phyloP scores from a whole-genome alignment of 2,329 filamentous ascomycete genomes.

The Immersiporthe knoxdaviesiana region DNA sequence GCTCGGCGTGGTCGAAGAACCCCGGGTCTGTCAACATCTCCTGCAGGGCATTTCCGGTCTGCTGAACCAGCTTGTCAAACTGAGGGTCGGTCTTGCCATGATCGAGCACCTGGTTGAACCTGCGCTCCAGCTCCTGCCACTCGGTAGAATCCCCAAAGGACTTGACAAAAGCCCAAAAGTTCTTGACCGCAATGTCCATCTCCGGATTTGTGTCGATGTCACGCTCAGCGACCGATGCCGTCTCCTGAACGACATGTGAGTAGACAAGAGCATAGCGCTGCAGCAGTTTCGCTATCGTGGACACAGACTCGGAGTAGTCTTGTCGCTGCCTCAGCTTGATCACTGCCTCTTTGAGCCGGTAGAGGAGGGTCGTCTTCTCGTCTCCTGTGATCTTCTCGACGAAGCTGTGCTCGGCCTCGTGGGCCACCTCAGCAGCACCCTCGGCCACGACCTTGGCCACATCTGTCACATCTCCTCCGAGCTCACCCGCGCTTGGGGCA shows the following conservation, averaged over 20 bases:
- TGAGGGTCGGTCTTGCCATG: slow-evolving; percentile 79
- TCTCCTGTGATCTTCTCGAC: slow-evolving; percentile 73
- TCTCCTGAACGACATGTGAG: slow-evolving; percentile 70
- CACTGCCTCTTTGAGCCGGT: slow-evolving; percentile 77
- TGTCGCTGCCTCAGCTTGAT: slow-evolving; percentile 72
- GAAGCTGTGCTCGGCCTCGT: slow-evolving; percentile 70
- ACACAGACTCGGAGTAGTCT: slow-evolving; percentile 87
- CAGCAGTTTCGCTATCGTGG: slow-evolving; percentile 73
- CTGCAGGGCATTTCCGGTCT: slow-evolving; percentile 75
- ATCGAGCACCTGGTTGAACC: slow-evolving; percentile 71
- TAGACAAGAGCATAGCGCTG: slow-evolving; percentile 80
- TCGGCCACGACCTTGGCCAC: slow-evolving; percentile 58
- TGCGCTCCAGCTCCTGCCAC: slow-evolving; percentile 75
- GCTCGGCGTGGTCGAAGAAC: slow-evolving; percentile 77
- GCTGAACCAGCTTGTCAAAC: slow-evolving; percentile 76
- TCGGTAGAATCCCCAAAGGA: slow-evolving; percentile 75
- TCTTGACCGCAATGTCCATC: slow-evolving; percentile 73
- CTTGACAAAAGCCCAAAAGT: slow-evolving; percentile 79
- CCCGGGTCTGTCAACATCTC: slow-evolving; percentile 82
- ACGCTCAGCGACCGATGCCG: slow-evolving; percentile 67
- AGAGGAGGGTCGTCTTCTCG: slow-evolving; percentile 72
- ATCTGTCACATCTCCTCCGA: slow-evolving; percentile 60
- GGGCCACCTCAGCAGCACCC: slow-evolving; percentile 55
- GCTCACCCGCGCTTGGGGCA: slow-evolving; percentile 62
- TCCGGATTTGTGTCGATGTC: slow-evolving; percentile 75